These are phyloP conservation scores for Quercus agrifolia DNA, from an alignment of 306 rosid species.

Conservation along the genomic window DNA sequence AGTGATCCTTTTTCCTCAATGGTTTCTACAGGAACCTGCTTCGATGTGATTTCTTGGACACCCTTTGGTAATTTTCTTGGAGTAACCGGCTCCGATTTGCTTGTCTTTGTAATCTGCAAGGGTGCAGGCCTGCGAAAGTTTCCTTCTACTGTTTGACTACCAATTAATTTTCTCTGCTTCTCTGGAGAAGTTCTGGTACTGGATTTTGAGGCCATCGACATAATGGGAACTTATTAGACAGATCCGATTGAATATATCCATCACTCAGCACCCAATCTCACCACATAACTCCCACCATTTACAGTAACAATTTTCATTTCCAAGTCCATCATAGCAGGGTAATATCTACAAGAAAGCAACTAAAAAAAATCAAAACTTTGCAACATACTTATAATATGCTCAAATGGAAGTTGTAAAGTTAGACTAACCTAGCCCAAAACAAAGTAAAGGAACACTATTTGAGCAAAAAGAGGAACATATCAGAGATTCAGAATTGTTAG, in stretches of 20 bases:
- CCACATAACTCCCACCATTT: constrained; percentile 34
- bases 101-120: constrained; percentile 30
- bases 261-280: constrained; percentile 29
- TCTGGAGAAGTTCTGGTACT: constrained; percentile 31
- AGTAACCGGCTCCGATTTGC: constrained; percentile 40
- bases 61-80: constrained; percentile 24
- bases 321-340: constrained; percentile 16
- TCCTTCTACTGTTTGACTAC: constrained; percentile 31
- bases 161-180: constrained; percentile 19
- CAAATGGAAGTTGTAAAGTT: not conserved
- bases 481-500: not conserved
- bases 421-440: not conserved
- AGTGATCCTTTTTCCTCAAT: constrained; percentile 6
- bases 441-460: not conserved
- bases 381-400: not conserved
- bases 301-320: constrained; percentile 27
- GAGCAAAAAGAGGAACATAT: not conserved
- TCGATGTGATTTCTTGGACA: constrained; percentile 16
- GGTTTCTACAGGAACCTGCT: constrained; percentile 22
- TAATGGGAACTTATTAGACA: constrained; percentile 15
- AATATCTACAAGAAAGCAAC: constrained; percentile 21
- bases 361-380: not conserved
- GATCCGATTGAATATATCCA: constrained; percentile 25
- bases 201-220: constrained; percentile 36
- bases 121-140: constrained; percentile 33